Conservation (phyloP, 495 filamentous ascomycete genomes). For the Poronia punctata region DNA sequence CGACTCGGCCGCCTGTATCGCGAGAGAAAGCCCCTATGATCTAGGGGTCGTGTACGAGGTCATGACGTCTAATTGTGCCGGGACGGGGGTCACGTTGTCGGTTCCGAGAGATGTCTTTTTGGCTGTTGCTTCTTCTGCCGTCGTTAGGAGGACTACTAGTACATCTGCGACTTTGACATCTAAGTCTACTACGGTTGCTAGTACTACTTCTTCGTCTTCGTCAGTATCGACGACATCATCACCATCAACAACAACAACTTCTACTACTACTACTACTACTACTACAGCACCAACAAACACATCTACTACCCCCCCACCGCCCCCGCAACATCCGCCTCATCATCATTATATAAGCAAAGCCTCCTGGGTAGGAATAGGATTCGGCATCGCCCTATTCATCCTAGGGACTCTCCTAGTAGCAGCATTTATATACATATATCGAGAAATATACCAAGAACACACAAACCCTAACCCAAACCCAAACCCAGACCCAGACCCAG, state of each 20-base stretch:
- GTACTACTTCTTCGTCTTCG: not conserved
- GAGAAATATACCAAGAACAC: no score
- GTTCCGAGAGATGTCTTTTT: conserved; percentile 20
- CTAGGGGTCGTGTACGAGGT: conserved; percentile 29
- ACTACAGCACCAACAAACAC: not conserved
- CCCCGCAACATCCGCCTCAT: not conserved
- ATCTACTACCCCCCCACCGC: not conserved
- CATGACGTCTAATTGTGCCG: conserved; percentile 30
- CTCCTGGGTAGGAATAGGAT: conserved; percentile 13
- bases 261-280: not conserved
- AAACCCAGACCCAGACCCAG: no score
- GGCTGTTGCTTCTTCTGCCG: conserved; percentile 19
- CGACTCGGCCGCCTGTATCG: conserved; percentile 35
- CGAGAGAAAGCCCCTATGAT: conserved; percentile 21
- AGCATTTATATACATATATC: no score
- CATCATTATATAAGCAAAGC: conserved; percentile 10
- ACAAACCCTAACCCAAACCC: no score
- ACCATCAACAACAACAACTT: no score
- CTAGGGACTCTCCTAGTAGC: no score
- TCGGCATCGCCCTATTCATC: conserved; percentile 13
- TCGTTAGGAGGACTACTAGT: no score
- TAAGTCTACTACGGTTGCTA: conserved; percentile 1
- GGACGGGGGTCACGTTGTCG: conserved; percentile 23
- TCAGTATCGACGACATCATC: not conserved
- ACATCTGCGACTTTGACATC: conserved; percentile 24